phyloP scores from a whole-genome alignment of 75 land plant genomes.

The Pinus taeda region DNA sequence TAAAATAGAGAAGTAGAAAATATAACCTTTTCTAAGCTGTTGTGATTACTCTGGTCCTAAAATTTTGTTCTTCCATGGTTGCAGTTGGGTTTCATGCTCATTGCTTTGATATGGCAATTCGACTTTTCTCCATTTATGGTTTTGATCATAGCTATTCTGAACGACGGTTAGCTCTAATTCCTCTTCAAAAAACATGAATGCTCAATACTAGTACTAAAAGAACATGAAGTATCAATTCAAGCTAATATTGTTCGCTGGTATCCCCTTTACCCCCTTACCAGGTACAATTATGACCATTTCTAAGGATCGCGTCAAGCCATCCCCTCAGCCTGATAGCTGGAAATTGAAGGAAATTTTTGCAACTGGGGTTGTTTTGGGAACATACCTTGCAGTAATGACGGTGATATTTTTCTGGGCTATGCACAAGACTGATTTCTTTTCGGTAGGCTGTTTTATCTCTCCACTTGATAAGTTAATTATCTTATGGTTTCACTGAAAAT shows the following conservation, averaged over 20 bases:
- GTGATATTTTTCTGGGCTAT: slow-evolving; percentile 62
- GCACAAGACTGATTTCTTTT: slow-evolving; percentile 51
- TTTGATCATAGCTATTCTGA: slow-evolving; percentile 76
- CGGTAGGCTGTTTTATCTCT: slow-evolving; percentile 24
- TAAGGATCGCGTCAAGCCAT: slow-evolving; percentile 83
- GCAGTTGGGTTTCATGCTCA: slow-evolving; percentile 77
- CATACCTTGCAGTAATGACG: slow-evolving; percentile 74
- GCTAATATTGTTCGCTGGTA: not conserved
- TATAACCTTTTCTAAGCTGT: not conserved
- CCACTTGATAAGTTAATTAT: not conserved
- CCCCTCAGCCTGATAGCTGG: slow-evolving; percentile 83
- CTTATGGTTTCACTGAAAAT: not conserved
- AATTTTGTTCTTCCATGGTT: slow-evolving; percentile 4
- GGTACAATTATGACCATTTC: slow-evolving; percentile 90
- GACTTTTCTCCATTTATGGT: slow-evolving; percentile 85
- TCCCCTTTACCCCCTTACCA: slow-evolving; percentile 8
- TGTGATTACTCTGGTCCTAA: not conserved
- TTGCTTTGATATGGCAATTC: slow-evolving; percentile 73
- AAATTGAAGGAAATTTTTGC: slow-evolving; percentile 75
- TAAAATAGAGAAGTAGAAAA: not conserved
- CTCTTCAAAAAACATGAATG: not conserved
- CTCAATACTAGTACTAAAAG: not conserved
- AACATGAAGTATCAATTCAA: not conserved
- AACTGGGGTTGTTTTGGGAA: slow-evolving; percentile 67
- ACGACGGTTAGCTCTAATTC: slow-evolving; percentile 47